Evolutionary conservation across 768 basidiomycete species (phyloP).

Genomic region (Serendipita sp.): DNA sequence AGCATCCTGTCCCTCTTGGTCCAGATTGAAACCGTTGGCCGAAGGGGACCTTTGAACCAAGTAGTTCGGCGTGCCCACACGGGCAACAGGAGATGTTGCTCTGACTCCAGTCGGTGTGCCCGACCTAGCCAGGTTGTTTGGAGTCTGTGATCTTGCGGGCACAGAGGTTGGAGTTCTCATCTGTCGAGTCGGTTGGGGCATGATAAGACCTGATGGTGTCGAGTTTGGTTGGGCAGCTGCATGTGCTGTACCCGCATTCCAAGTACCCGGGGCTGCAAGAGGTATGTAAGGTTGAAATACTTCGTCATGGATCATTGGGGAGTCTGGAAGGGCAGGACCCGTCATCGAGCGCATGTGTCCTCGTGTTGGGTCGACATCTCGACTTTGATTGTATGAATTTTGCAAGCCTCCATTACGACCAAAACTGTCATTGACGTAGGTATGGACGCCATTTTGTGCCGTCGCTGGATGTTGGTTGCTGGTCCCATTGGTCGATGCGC

Average conservation of each 20-base stretch:
- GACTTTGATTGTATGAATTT: neutral
- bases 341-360: constrained; percentile 31
- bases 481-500: neutral
- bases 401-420: neutral
- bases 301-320: constrained; percentile 25
- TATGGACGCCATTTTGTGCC: neutral
- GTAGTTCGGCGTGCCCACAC: constrained; percentile 2
- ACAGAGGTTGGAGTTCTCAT: neutral
- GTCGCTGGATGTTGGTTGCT: neutral
- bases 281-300: neutral
- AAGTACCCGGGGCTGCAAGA: neutral
- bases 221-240: neutral
- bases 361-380: neutral
- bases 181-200: neutral
- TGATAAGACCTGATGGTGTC: neutral
- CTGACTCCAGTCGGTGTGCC: neutral
- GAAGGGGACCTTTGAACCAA: neutral
- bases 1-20: neutral
- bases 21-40: neutral
- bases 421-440: neutral
- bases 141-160: neutral
- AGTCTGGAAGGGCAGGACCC: constrained; percentile 45
- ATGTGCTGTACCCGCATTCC: neutral
- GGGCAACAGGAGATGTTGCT: neutral
- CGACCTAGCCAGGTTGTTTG: neutral